phyloP scores from a whole-genome alignment of 208 protist species.

The Leishmania aethiopica region DNA sequence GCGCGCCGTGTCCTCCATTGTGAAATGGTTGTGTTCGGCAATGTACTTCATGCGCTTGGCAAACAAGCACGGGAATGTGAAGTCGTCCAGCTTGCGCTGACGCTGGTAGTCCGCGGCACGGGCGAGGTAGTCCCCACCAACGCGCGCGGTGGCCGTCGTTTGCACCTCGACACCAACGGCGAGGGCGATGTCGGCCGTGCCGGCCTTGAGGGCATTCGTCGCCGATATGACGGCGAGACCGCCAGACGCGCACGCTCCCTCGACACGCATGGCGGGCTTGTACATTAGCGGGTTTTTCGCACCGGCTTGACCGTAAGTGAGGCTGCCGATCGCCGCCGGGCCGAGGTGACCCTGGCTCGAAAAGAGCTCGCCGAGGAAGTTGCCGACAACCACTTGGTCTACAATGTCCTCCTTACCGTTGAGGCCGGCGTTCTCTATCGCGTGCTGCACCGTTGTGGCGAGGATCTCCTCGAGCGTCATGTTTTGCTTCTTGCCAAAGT shows the following conservation, averaged over 20 bases:
- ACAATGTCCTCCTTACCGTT: conserved; percentile 65
- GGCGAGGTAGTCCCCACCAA: conserved; percentile 91
- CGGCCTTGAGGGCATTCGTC: conserved; percentile 59
- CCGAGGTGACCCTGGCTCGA: conserved; percentile 90
- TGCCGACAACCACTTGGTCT: conserved; percentile 81
- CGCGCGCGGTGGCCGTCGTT: conserved; percentile 77
- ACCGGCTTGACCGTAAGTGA: conserved; percentile 34
- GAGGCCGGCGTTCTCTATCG: conserved; percentile 48
- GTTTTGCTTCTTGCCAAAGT: conserved; percentile 92
- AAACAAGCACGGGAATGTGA: conserved; percentile 93
- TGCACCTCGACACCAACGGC: conserved; percentile 91
- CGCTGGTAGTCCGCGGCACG: conserved; percentile 84
- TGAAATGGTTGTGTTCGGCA: conserved; percentile 71
- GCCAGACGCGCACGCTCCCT: conserved; percentile 92
- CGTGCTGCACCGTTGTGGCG: conserved; percentile 54
- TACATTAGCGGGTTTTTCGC: conserved; percentile 54
- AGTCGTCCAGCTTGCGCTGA: conserved; percentile 90
- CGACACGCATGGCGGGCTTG: conserved; percentile 84
- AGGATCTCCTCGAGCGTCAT: conserved; percentile 80
- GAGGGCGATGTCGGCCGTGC: conserved; percentile 68
- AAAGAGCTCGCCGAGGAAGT: conserved; percentile 91
- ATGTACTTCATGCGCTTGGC: conserved; percentile 87
- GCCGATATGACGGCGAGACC: conserved; percentile 75
- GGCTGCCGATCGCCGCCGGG: conserved; percentile 62
- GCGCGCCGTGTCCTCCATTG: conserved; percentile 84